Evolutionary conservation across 2,329 filamentous ascomycete genomes (phyloP).

Genomic region (Fusarium pseudoanthophilum): DNA sequence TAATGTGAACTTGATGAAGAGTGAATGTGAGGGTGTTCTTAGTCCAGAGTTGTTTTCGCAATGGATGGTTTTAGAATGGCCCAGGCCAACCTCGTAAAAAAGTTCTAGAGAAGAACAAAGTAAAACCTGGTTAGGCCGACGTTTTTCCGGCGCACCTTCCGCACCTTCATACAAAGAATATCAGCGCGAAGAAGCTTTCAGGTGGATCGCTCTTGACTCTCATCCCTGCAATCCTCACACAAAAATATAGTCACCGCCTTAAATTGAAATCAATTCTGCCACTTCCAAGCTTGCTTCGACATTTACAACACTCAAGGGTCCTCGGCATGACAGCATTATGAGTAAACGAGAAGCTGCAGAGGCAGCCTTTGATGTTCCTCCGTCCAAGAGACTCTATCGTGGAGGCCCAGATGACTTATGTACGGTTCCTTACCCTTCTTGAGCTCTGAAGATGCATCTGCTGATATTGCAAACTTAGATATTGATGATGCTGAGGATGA

Average conservation of each 20-base stretch:
- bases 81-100: slow-evolving; percentile 46
- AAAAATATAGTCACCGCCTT: slow-evolving; percentile 50
- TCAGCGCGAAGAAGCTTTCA: slow-evolving; percentile 1
- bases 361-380: slow-evolving; percentile 38
- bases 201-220: slow-evolving; percentile 7
- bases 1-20: not conserved
- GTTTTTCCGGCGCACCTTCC: slow-evolving; percentile 42
- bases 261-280: slow-evolving; percentile 50
- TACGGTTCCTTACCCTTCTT: slow-evolving; percentile 16
- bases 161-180: not conserved
- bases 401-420: slow-evolving; percentile 35
- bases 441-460: not conserved
- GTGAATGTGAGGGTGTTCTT: not conserved
- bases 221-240: slow-evolving; percentile 41
- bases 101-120: slow-evolving; percentile 40
- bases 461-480: slow-evolving; percentile 37
- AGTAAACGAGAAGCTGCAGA: slow-evolving; percentile 48
- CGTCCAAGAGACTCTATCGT: slow-evolving; percentile 44
- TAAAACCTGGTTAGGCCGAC: slow-evolving; percentile 46
- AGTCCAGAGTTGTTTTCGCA: slow-evolving; percentile 13
- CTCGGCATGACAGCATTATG: slow-evolving; percentile 46
- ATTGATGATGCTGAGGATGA: slow-evolving; percentile 51
- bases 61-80: slow-evolving; percentile 37
- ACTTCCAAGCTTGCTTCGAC: slow-evolving; percentile 15
- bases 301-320: slow-evolving; percentile 15